Conservation (phyloP, 306 rosid genomes). For the Clitoria ternatea region DNA sequence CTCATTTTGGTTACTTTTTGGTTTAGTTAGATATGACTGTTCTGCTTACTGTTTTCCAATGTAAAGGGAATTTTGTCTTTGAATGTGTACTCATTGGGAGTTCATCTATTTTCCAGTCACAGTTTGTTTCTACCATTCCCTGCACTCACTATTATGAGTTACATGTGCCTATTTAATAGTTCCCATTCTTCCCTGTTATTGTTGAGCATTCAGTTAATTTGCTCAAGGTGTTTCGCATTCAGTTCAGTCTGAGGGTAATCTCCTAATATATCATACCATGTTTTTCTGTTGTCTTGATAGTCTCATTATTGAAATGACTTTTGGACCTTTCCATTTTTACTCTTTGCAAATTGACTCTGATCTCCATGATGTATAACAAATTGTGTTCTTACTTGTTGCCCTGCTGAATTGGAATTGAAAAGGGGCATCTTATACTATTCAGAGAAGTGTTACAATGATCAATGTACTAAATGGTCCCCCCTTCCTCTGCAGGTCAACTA, state of each 20-base stretch:
- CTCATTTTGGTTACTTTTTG: neutral
- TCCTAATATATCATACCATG: neutral
- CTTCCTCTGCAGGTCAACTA: constrained; percentile 48
- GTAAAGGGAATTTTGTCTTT: neutral
- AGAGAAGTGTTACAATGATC: constrained; percentile 1
- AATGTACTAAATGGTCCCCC: neutral
- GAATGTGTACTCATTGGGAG: neutral
- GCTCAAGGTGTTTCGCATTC: neutral
- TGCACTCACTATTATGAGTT: neutral
- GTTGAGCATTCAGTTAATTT: neutral
- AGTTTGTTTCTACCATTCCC: neutral
- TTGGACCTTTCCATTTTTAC: neutral
- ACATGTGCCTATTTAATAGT: neutral
- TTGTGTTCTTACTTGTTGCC: neutral
- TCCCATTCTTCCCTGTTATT: neutral
- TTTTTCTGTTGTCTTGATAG: neutral
- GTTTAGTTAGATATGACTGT: neutral
- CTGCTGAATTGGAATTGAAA: neutral
- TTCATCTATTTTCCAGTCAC: neutral
- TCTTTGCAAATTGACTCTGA: neutral
- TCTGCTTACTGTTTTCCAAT: neutral
- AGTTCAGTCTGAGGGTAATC: neutral
- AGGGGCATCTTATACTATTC: neutral
- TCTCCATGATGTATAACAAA: neutral
- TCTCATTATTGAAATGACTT: neutral